Evolutionary conservation across 2,329 filamentous ascomycete species (phyloP), one percentile per base, ranked within the genome.

Genomic region (Tolypocladium tundrense): DNA sequence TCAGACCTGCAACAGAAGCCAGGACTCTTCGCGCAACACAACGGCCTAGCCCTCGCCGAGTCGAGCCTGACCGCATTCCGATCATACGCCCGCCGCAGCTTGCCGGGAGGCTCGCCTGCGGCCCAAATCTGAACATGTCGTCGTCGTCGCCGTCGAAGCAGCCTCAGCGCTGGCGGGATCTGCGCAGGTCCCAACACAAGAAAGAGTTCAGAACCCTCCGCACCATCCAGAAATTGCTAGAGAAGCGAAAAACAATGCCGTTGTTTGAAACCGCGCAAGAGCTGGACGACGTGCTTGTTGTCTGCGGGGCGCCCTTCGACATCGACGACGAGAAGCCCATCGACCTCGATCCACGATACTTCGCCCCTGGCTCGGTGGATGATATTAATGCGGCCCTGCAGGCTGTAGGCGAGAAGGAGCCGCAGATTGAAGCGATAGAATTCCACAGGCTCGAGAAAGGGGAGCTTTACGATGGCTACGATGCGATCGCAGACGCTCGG

Each of bases 281-380:
- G 11, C 13, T 54, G 10, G 53, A 13, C 21, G 35, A 54, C n/a
- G 14, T 54, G 8, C 41, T 16, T 24, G 39, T 54, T 24, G 53
- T 24, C 42, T 50, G 24, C 13, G 61, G 58, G 14, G 33, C 61
- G 2, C 45, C 54, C 4, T 60, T 63, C 35, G 53, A 63, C 24
- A 58, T 63, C 9, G 61, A 63, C 24, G 48, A 58, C 33, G 53
- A 63, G n/a, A 55, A 60, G 10, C 58, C 58, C 4, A 57, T 61
- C 4, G 61, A 61, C 33, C 45, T 61, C 14, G 61, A 63, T 8
- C 58, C 54, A 1, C 58, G 60, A 5, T 61, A 50, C 57, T 61
- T 63, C 14, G 51, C 54, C 14, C 58, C 51, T 11, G 58, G 61
- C 27, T 35, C 60, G 13, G 35, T 37, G 35, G 35, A 37, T 5